Base-by-base conservation (phyloP, 257 asterid genomes). In the Nyctanthes arbortristis region DNA sequence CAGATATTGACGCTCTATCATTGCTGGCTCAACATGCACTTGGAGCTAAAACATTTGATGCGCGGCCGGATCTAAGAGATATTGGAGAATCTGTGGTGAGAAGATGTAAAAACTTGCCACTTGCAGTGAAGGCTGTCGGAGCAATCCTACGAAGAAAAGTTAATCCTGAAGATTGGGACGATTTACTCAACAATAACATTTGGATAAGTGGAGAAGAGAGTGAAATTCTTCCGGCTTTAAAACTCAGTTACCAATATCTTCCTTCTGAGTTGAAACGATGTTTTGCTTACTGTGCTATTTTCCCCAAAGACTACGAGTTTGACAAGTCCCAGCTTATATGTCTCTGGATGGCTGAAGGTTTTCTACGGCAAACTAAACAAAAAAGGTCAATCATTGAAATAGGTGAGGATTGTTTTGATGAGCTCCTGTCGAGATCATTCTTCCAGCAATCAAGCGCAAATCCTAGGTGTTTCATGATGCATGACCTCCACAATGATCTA, bases 261-360 rank as follows among this genome's bases (percentile, higher is more conserved):
- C 78, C 75, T 72, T 32, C 77, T 13, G 31, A 73, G 34, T 47
- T 72, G 76, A 77, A 77, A 62, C 71, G 65, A 37, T 57, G 59
- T 37, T 77, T 77, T 62, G 75, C 69, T 4, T 77, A 77, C 27
- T 73, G 73, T 37, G 66, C 78, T 2, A 63, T 77, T 13, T 77
- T 73, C 33, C 82, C 78, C 0, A 72, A 73, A 22, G 78, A 73
- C 33, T 73, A 72, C 31, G 78, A 77, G 66, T 72, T 73, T 36
- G 66, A 68, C 58, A 73, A 22, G 65, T n/a, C 37, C 28, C 69
- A 63, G 56, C 63, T 77, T 40, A 72, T 77, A 27, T 64, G 45
- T 49, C 68, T 77, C 20, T 77, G 82, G 82, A 77, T 77, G 78
- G 82, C 72, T 1, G 73, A 77, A 65, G 82, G 82, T 5, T 73